These are phyloP conservation scores for Ailanthus altissimus DNA, from an alignment of 345 rosid genomes.

Conservation along the genomic window DNA sequence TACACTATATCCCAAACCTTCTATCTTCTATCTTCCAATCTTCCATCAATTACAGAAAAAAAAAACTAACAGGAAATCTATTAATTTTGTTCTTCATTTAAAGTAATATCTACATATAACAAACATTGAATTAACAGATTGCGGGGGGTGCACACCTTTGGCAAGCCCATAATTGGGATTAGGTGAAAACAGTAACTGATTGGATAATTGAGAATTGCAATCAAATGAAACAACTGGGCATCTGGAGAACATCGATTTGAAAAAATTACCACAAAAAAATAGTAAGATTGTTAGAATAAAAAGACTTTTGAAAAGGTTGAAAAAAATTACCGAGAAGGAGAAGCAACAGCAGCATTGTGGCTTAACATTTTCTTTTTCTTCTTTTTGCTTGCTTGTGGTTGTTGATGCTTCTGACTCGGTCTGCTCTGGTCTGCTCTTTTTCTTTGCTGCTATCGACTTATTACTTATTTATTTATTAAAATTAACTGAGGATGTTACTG, in stretches of 20 bases:
- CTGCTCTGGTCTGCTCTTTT: no score
- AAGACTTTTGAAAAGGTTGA: background rate
- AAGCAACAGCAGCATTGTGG: slow-evolving; percentile 9
- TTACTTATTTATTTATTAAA: no score
- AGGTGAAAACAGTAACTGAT: slow-evolving; percentile 25
- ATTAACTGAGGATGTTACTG: no score
- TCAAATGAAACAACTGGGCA: slow-evolving; percentile 28
- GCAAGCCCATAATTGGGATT: slow-evolving; percentile 21
- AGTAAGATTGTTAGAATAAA: background rate
- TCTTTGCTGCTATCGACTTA: background rate
- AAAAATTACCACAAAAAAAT: no score
- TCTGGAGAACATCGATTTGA: slow-evolving; percentile 34
- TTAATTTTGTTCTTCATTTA: no score
- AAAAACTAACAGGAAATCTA: background rate
- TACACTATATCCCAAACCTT: background rate
- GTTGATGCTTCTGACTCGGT: no score
- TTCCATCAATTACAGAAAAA: background rate
- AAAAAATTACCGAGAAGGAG: slow-evolving; percentile 24
- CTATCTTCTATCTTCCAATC: background rate
- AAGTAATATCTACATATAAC: no score
- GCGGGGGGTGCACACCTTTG: slow-evolving; percentile 27
- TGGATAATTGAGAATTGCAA: slow-evolving; percentile 19
- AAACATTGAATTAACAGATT: background rate
- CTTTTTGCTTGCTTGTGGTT: no score
- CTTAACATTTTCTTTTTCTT: slow-evolving; percentile 17